These are phyloP conservation scores for Pseudozyma tsukubaensis DNA, from an alignment of 1,284 basidiomycete species.

Conservation along the genomic window DNA sequence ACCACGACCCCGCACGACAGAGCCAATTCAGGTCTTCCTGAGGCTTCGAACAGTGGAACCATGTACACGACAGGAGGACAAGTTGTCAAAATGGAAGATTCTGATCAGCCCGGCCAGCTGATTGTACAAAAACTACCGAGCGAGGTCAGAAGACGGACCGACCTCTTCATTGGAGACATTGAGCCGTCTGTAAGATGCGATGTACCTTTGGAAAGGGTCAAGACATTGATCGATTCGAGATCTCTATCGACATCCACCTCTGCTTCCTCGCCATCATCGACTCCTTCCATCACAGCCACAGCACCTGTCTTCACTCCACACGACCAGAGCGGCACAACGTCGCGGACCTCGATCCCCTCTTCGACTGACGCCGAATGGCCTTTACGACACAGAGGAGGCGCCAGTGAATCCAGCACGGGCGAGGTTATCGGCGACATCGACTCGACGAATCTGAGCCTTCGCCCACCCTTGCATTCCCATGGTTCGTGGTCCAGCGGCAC, in stretches of 20 bases:
- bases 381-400: neutral
- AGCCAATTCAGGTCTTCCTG: neutral
- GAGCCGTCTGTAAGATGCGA: constrained; percentile 29
- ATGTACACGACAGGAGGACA: neutral
- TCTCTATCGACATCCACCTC: constrained; percentile 12
- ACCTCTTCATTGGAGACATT: constrained; percentile 16
- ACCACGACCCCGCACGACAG: neutral
- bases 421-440: constrained; percentile 8
- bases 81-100: neutral
- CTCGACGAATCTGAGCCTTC: constrained; percentile 10
- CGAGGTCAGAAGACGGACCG: constrained; percentile 21
- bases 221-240: constrained; percentile 23
- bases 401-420: neutral
- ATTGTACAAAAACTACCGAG: constrained; percentile 8
- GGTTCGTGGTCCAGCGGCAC: constrained; percentile 5
- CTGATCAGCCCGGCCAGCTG: neutral
- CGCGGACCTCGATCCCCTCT: constrained; percentile 9
- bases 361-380: constrained; percentile 12
- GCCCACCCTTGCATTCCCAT: constrained; percentile 11
- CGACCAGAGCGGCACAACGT: constrained; percentile 11
- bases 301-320: constrained; percentile 1
- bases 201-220: constrained; percentile 25
- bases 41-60: no score
- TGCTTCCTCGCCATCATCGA: constrained; percentile 17
- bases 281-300: constrained; percentile 5